These are phyloP conservation scores for Fusarium incarnatum DNA, from an alignment of 2,329 filamentous ascomycete genomes.

Conservation along the genomic window DNA sequence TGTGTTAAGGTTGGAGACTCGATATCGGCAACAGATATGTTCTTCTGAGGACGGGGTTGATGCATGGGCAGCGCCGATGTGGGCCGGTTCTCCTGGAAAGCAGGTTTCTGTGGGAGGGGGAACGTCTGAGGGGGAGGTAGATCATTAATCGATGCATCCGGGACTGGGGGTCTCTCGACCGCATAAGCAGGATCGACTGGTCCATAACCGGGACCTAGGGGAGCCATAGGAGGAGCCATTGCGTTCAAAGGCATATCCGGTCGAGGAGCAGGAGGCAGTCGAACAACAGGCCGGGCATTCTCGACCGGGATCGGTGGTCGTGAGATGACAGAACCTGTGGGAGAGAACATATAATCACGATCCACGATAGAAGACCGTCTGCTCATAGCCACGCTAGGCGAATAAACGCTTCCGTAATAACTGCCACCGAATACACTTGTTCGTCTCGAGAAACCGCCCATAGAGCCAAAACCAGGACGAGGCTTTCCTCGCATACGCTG, in stretches of 20 bases:
- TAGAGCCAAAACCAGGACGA: conserved; percentile 75
- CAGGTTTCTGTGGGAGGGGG: conserved; percentile 68
- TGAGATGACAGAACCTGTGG: conserved; percentile 81
- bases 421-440: conserved; percentile 84
- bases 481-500: conserved; percentile 79
- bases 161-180: conserved; percentile 25
- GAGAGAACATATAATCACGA: conserved; percentile 82
- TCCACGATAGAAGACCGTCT: conserved; percentile 81
- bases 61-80: conserved; percentile 77
- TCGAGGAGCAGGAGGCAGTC: conserved; percentile 75
- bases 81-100: conserved; percentile 66
- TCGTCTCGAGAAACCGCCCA: conserved; percentile 77
- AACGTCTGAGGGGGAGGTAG: conserved; percentile 68
- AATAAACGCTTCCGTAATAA: conserved; percentile 81
- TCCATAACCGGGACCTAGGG: conserved; percentile 8
- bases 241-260: conserved; percentile 44
- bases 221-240: conserved; percentile 27
- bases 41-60: conserved; percentile 93
- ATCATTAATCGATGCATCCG: conserved; percentile 60
- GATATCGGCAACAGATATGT: conserved; percentile 91
- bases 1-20: conserved; percentile 77
- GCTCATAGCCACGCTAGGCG: conserved; percentile 88
- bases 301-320: conserved; percentile 73
- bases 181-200: conserved; percentile 33
- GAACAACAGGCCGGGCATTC: conserved; percentile 77